A percentile compares a stretch with the other conserved stretches of the same genome.
Conservation (phyloP, 495 filamentous ascomycete species). For the Trichoderma reesei region DNA sequence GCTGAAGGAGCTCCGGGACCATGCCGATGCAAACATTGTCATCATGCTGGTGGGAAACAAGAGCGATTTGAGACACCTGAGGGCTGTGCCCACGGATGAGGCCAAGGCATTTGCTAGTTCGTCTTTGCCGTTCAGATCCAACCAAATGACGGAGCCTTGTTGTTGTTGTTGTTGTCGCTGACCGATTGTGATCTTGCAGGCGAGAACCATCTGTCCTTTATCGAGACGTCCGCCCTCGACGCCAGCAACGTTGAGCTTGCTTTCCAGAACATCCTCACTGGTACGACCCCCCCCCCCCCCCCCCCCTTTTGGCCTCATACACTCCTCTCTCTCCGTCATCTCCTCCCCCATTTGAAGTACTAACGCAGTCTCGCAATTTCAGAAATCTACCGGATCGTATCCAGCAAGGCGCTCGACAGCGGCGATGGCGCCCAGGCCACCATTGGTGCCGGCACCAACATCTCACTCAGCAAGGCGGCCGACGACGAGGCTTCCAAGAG, state of each 20-base stretch:
- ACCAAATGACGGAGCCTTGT: neutral
- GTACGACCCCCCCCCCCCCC: constrained; percentile 42
- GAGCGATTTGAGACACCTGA: constrained; percentile 97
- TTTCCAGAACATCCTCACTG: constrained; percentile 98
- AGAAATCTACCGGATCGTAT: constrained; percentile 99
- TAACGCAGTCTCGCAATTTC: constrained; percentile 9
- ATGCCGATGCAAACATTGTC: constrained; percentile 98
- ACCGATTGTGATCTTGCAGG: constrained; percentile 37
- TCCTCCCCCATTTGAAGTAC: constrained; percentile 8
- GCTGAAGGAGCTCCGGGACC: constrained; percentile 97
- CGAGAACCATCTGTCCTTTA: constrained; percentile 94
- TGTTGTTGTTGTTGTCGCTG: constrained; percentile 7
- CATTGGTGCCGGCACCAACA: constrained; percentile 61
- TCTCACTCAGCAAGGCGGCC: constrained; percentile 72
- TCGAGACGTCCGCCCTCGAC: constrained; percentile 97
- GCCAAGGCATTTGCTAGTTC: constrained; percentile 96
- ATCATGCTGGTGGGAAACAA: constrained; percentile 99
- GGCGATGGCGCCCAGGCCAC: constrained; percentile 67
- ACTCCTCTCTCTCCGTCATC: neutral
- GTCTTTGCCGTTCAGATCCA: constrained; percentile 22
- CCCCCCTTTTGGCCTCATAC: neutral
- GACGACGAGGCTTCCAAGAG: constrained; percentile 65
- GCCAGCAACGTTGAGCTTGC: constrained; percentile 99
- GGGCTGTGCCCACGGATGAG: constrained; percentile 96
- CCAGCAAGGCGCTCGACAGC: constrained; percentile 87